Percentiles rank a stretch among this genome's conserved stretches.
These are phyloP conservation scores for Tetrapyrgos nigripes DNA, from an alignment of 1,284 basidiomycete species.

Conservation along the genomic window DNA sequence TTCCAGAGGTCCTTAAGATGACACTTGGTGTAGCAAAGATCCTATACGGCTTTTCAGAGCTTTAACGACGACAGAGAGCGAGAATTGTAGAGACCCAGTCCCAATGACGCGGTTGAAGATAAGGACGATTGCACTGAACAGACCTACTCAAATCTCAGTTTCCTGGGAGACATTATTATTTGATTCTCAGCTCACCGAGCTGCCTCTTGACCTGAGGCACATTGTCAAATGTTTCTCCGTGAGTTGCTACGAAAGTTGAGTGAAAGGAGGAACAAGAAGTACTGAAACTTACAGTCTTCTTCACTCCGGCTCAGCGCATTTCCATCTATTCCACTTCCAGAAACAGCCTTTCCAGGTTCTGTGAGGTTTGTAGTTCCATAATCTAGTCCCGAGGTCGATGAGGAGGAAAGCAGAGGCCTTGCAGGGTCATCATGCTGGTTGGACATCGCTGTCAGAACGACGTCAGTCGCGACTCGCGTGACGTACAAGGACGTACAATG, in stretches of 20 bases:
- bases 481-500: no score
- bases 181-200: constrained; percentile 42
- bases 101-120: constrained; percentile 82
- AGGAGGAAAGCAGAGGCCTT: background rate
- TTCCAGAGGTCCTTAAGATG: constrained; percentile 67
- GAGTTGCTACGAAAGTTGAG: background rate
- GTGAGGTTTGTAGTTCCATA: no score
- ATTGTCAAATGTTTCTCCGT: constrained; percentile 47
- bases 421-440: background rate
- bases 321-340: constrained; percentile 23
- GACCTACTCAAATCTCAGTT: constrained; percentile 38
- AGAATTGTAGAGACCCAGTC: constrained; percentile 60
- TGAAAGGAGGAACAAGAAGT: background rate
- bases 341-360: no score
- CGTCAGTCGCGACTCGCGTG: no score
- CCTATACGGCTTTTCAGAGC: constrained; percentile 39
- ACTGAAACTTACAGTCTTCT: constrained; percentile 4
- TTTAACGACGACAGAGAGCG: background rate
- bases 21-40: constrained; percentile 78
- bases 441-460: background rate
- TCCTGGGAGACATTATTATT: background rate
- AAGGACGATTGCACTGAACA: constrained; percentile 68
- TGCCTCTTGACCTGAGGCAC: constrained; percentile 49
- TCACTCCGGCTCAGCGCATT: constrained; percentile 5
- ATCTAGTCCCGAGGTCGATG: background rate